Evolutionary conservation across 306 rosid genomes (phyloP), one percentile per base, ranked within the genome.

Genomic region (Cicer pinnatifidum): DNA sequence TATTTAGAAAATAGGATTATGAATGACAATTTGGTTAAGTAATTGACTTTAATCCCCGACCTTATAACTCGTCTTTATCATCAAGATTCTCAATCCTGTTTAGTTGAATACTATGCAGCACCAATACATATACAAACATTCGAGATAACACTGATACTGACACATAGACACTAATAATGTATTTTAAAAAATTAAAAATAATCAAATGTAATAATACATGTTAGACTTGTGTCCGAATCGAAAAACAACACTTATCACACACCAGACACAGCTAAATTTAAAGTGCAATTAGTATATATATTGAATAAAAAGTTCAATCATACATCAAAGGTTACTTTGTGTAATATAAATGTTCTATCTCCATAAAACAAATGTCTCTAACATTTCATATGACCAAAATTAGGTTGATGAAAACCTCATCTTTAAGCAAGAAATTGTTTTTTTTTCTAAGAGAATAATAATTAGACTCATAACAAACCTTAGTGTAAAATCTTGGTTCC

Each of bases 401-500:
- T 46, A 46, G 10, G 17, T 45, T 37, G 61, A 45, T 47, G 67
- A 15, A 51, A 64, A 9, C 13, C 41, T 71, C 69, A 11, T 28
- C 4, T 3, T 28, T 69, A 51, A 39, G 17, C 66, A 59, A 71
- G 15, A 6, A 37, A 17, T 19, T 51, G 11, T 75, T 50, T 57
- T 57, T 53, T 40, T 41, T 41, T 15, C 11, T 51, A 15, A 15
- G 39, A 28, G 3, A 67, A 60, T 67, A 43, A 11, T 19, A 47
- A 23, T 19, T 56, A 57, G 20, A 45, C 28, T 13, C 1, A 63
- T 45, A 57, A 72, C 75, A 79, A 79, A 91, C 98, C 97, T 84
- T 94, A 11, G 96, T 91, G 82, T 94, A 94, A 82, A 87, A 89
- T 74, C 97, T 85, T 35, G 98, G 98, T 66, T 91, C 95, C 79